phyloP scores from a whole-genome alignment of 2,329 filamentous ascomycete species.

The Ascocoryne sarcoides region DNA sequence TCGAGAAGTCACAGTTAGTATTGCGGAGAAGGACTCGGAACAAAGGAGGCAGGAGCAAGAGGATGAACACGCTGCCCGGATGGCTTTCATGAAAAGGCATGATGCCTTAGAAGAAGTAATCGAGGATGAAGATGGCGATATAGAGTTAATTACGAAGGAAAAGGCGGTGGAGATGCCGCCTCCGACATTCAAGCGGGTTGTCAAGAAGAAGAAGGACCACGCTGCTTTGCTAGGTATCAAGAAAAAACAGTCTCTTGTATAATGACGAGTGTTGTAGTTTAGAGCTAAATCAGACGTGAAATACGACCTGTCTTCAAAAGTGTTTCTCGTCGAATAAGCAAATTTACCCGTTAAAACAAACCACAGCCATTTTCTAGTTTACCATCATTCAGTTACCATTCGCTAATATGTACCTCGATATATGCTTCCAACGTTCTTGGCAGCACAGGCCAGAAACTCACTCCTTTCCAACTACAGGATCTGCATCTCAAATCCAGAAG shows the following conservation, averaged over 20 bases:
- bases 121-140: constrained; percentile 27
- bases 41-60: constrained; percentile 63
- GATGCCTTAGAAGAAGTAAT: constrained; percentile 27
- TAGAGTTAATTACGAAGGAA: constrained; percentile 30
- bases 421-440: too few species aligned
- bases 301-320: too few species aligned
- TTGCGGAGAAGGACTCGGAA: constrained; percentile 47
- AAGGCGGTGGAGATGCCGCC: constrained; percentile 38
- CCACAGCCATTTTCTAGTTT: too few species aligned
- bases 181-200: constrained; percentile 63
- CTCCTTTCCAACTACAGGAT: too few species aligned
- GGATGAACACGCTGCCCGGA: constrained; percentile 71
- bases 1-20: constrained; percentile 48
- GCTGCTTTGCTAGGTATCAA: constrained; percentile 74
- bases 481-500: too few species aligned
- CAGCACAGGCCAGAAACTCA: too few species aligned
- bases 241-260: constrained; percentile 61
- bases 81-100: constrained; percentile 55
- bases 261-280: too few species aligned
- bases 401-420: too few species aligned
- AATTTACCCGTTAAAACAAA: too few species aligned
- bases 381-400: too few species aligned
- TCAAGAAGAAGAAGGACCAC: constrained; percentile 84
- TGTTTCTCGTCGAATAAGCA: too few species aligned
- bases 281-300: too few species aligned